These are phyloP conservation scores for Saccharomyces jurei DNA, from an alignment of 805 yeast genomes.

Conservation along the genomic window DNA sequence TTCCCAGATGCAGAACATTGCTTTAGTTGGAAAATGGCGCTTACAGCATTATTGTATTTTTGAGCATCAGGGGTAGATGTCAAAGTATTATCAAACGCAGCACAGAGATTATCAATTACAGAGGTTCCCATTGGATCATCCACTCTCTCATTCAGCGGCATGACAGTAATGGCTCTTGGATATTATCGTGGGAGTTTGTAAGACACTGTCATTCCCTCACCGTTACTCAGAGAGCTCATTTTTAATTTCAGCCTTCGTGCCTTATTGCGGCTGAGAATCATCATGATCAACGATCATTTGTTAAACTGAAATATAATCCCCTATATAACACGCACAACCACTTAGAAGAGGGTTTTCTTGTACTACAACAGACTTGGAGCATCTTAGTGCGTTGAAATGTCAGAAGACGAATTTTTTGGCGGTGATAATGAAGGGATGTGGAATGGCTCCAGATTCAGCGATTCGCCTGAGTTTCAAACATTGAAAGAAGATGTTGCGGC, in stretches of 20 bases:
- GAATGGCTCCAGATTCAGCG: conserved; percentile 23
- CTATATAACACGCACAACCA: neutral
- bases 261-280: neutral
- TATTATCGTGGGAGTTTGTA: neutral
- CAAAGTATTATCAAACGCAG: conserved; percentile 11
- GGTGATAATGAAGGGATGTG: conserved; percentile 4
- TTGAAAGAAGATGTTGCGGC: conserved; percentile 39
- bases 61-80: conserved; percentile 8
- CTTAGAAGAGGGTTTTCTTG: neutral
- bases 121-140: neutral
- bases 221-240: neutral
- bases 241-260: neutral
- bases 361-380: neutral
- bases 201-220: neutral
- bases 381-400: neutral
- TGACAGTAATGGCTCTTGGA: neutral
- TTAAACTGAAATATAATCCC: neutral
- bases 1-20: neutral
- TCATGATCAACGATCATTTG: neutral
- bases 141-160: neutral
- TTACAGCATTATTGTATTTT: conserved; percentile 14
- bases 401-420: neutral
- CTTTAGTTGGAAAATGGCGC: conserved; percentile 8
- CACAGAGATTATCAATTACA: conserved; percentile 10
- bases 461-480: conserved; percentile 48